Evolutionary conservation across 106 monocot species (phyloP), one percentile per base, ranked within the genome.

Genomic region (Dendrobium huoshanense): DNA sequence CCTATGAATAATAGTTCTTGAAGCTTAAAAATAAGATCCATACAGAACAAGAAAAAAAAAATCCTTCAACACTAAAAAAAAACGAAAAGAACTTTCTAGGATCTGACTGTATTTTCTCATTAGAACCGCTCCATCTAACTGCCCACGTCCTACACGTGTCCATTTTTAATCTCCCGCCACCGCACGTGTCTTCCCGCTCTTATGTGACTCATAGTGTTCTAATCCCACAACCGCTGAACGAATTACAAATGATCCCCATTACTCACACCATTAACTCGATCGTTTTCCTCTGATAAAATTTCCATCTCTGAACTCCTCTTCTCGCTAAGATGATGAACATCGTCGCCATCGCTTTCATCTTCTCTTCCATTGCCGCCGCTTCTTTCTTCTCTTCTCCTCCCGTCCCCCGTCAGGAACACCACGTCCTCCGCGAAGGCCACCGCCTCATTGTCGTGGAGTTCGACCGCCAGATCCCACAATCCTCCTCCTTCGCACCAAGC

Each of bases 391-490:
- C 91, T 0, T 93, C 93, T 5, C 48, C 85, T 7, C 77, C 85
- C 61, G 67, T 79, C 18, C 61, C 65, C 27, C 2, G 37, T 3
- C 37, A 2, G 37, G 43, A 78, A 37, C 75, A 51, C 79, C 73
- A 44, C 10, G 27, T 86, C 75, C 4, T 90, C 74, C 86, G 80
- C 11, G 96, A 96, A 79, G 91, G 89, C 64, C 88, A 88, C 84
- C 93, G 96, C 51, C 24, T 96, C 55, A 83, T 93, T 81, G 87
- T 96, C 67, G 80, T 96, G 48, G 93, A 94, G 81, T 96, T 93
- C 83, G 89, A 92, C 79, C 87, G 91, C 58, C 72, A 88, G 11
- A 7, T 81, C 74, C 31, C 37, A 42, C 74, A 64, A 33, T 54
- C 75, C n/a, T 18, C 48, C 40, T 45, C 80, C 54, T 51, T 51